These are phyloP conservation scores for Tuber melanosporum DNA, from an alignment of 495 filamentous ascomycete genomes.

Conservation along the genomic window DNA sequence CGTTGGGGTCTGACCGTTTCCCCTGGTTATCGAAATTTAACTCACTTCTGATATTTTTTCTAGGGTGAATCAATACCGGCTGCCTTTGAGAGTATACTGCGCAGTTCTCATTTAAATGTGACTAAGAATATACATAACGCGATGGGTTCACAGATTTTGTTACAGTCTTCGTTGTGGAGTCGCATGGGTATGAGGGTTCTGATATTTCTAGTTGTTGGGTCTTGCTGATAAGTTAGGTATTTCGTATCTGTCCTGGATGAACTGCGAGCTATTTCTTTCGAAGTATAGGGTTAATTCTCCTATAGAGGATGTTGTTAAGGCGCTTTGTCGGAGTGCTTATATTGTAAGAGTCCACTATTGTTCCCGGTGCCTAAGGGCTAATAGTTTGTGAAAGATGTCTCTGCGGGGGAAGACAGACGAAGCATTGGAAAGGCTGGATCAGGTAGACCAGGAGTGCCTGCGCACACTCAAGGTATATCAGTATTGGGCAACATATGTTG, in stretches of 20 bases:
- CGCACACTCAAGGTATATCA: constrained; percentile 72
- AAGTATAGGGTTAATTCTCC: constrained; percentile 61
- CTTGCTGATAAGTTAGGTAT: constrained; percentile 45
- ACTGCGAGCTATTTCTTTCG: constrained; percentile 68
- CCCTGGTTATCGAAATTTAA: background rate
- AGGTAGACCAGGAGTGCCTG: constrained; percentile 59
- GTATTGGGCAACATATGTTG: constrained; percentile 68
- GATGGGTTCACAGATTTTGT: constrained; percentile 64
- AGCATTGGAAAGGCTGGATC: constrained; percentile 60
- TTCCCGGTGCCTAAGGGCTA: constrained; percentile 25
- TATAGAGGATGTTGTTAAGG: constrained; percentile 71
- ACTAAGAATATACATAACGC: constrained; percentile 65
- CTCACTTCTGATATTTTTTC: constrained; percentile 3
- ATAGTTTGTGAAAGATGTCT: constrained; percentile 45
- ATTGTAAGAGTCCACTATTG: constrained; percentile 45
- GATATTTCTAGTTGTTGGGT: constrained; percentile 26
- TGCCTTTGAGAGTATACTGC: constrained; percentile 69
- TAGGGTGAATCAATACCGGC: constrained; percentile 73
- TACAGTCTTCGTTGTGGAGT: constrained; percentile 66
- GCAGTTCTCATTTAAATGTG: constrained; percentile 74
- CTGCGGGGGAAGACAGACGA: constrained; percentile 66
- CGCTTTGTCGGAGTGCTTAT: constrained; percentile 54
- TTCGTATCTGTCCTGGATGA: constrained; percentile 57
- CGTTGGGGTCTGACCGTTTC: constrained; percentile 48
- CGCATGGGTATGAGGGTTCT: constrained; percentile 54